These are phyloP conservation scores for Yarrowia alimentaria DNA, from an alignment of 805 yeast species.

Conservation along the genomic window DNA sequence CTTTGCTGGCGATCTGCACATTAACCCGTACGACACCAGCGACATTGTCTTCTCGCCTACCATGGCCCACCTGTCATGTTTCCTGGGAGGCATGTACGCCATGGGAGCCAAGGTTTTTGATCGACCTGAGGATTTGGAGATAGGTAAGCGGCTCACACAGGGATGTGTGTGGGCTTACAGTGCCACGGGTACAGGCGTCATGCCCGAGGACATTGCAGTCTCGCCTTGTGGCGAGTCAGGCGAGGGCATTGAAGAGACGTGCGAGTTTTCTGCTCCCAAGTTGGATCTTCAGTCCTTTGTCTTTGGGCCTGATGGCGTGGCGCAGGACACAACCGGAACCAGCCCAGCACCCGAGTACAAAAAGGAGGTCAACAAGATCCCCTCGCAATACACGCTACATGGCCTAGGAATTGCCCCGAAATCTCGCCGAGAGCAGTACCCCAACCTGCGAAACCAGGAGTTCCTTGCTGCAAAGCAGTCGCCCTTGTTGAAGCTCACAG, in stretches of 20 bases:
- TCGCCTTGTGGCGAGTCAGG: constrained; percentile 13
- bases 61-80: constrained; percentile 52
- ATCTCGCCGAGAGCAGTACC: constrained; percentile 4
- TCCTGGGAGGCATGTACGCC: constrained; percentile 54
- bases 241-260: constrained; percentile 5
- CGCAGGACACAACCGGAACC: no score
- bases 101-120: constrained; percentile 47
- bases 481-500: background rate
- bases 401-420: constrained; percentile 3
- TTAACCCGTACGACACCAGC: background rate
- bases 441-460: background rate
- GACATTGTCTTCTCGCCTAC: constrained; percentile 18
- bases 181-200: constrained; percentile 42
- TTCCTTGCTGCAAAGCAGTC: background rate
- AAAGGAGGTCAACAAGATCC: no score
- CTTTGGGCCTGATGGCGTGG: no score
- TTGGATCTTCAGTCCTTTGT: background rate
- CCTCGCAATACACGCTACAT: background rate
- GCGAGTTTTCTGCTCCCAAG: background rate
- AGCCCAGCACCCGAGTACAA: no score
- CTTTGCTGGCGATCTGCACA: constrained; percentile 37
- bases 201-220: constrained; percentile 44
- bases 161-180: constrained; percentile 51
- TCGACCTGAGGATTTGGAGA: constrained; percentile 41
- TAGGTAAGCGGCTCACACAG: constrained; percentile 47